Base-by-base conservation (phyloP, 371 early-diverging fungal species). In the Synchytrium microbalum region DNA sequence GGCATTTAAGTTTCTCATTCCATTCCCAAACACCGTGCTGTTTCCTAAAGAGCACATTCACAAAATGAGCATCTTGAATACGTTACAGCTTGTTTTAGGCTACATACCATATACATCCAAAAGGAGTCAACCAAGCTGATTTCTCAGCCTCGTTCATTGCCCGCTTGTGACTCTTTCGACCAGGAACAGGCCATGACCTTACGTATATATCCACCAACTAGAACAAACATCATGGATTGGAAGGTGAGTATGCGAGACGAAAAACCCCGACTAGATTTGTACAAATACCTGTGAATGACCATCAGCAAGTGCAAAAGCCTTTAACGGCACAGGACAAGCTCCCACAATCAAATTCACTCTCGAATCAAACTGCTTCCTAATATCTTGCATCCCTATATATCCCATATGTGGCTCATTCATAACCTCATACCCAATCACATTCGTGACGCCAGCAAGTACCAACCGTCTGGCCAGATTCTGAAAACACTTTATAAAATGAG, bases 341-440 rank as follows among this genome's bases (percentile, higher is more conserved):
- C 86, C 87, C 73, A 84, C 85, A 32, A 87, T 79, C 53, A 90
- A 64, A 51, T 86, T 84, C n/a, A 75, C 75, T 57, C 78, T 78
- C 19, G 83, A 84, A 70, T 88, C 87, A 59, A 84, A 90, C 23
- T 14, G 23, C 24, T 64, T 62, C 24, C 79, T 69, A 1, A 90
- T 62, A 19, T 72, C 74, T 1, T 75, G 61, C 3, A 90, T 63
- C 0, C 90, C 92, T 68, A 91, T 84, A 46, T 87, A 90, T 2
- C 92, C 92, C 38, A 79, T 79, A 65, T 86, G 87, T 5, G 92
- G 92, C 62, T 92, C 92, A 58, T 92, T 92, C 79, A 92, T 83
- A 27, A 87, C 84, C 62, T 91, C 91, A 65, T 86, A 88, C 3
- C 88, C 91, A 23, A 87, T 63, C 2, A 90, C 19, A 52, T 16